phyloP scores from a whole-genome alignment of 2,329 filamentous ascomycete species.

The Ophiostoma himal-ulmi region DNA sequence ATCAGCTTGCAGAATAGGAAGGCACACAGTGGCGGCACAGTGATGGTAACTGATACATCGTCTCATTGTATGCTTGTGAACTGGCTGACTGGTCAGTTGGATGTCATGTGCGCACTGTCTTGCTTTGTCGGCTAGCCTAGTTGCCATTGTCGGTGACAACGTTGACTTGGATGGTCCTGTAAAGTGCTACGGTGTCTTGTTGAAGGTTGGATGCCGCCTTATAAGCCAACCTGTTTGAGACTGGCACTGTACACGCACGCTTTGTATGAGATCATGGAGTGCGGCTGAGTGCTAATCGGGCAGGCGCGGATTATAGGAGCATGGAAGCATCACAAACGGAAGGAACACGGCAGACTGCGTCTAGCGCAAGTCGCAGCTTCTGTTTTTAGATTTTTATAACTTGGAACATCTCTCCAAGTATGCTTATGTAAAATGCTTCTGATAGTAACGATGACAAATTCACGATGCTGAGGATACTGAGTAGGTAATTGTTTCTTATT shows the following conservation, averaged over 20 bases:
- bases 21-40: background rate
- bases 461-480: background rate
- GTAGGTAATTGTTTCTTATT: background rate
- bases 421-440: background rate
- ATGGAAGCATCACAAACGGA: background rate
- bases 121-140: background rate
- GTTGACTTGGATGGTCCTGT: too few relatives aligned
- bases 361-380: background rate
- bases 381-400: background rate
- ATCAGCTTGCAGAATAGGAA: background rate
- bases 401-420: background rate
- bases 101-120: background rate
- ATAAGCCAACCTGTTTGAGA: background rate
- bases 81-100: background rate
- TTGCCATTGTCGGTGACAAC: background rate
- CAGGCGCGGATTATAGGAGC: background rate
- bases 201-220: background rate
- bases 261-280: background rate
- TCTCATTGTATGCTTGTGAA: background rate
- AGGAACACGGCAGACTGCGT: background rate
- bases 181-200: background rate
- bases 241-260: background rate
- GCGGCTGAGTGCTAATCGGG: slow-evolving; percentile 5
- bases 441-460: too few relatives aligned
- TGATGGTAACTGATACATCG: background rate